Base-by-base conservation (phyloP, 2,329 filamentous ascomycete genomes). In the Fusarium abutilonis region DNA sequence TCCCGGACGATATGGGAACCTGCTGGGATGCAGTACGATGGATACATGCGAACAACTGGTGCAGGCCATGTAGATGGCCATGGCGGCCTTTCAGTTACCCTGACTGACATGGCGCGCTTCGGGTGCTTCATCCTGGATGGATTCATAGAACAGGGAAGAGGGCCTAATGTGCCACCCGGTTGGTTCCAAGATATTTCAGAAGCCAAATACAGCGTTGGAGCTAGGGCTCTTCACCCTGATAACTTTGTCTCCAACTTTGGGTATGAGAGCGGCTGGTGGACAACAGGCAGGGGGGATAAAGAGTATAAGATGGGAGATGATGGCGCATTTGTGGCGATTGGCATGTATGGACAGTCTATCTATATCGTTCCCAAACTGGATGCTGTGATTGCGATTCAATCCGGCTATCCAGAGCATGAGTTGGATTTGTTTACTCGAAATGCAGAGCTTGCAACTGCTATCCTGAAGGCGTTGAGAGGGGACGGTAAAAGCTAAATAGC, bases 201-300 rank as follows among this genome's bases (percentile, higher is more conserved):
- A 9, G 62, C 62, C 7, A 63, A 43, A 14, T 21, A 38, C 6
- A 64, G 62, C 10, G 29, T 52, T 4, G 62, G 62, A 9, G 28
- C 62, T 2, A 41, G 62, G 11, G 45, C 62, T 28, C 41, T 47
- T 11, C 38, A 47, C 6, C 52, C 57, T 0, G 55, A 63, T 21
- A 64, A 64, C 7, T 59, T 63, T 17, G 50, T 59, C 6, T 52
- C 57, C 2, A 59, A 43, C 2, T 43, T 64, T 44, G 62, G 62
- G 1, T 64, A 65, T 6, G 62, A 66, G 28, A 66, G 44, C 9
- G 62, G 62, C 5, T 64, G 62, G 62, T 64, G 62, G 62, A 64
- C 62, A 3, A 61, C 62, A 34, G 52, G 34, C 0, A 47, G 40
- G 36, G 62, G 52, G 3, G 44, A 14, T 0, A 21, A 55, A 2